Base-by-base conservation (phyloP, 2,329 filamentous ascomycete species). In the Paecilomyces variotii region DNA sequence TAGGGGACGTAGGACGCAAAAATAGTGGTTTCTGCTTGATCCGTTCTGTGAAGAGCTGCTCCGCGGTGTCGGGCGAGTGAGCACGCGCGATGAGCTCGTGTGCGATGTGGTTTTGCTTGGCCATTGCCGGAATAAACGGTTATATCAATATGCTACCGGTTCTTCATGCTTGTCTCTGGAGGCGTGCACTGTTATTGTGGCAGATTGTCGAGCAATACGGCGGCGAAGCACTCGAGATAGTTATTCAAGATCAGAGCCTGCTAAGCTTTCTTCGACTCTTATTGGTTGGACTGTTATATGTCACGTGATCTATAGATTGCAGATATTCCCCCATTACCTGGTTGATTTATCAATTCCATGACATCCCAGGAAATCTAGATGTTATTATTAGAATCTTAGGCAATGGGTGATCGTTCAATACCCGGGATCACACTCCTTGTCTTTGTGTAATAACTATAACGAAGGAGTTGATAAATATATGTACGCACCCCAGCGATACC, bases 11-110 rank as follows among this genome's bases (percentile, higher is more conserved):
- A 5, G 90, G 87, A 50, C 88, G 86, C 2, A 97, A 84, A 67
- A 88, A 85, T 58, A 97, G 85, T 0, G 90, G 87, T 53, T 91
- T 90, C 70, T 90, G 87, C 67, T 90, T 85, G 71, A 96, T 85
- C 74, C 91, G 91, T 63, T 96, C 90, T 62, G 82, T 80, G 79
- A 88, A 93, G 73, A 96, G 89, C 57, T 85, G 82, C 34, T 79
- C 78, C 57, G 87, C 84, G 59, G 83, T 86, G 63, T 88, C 82
- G 27, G 90, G 87, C 1, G 89, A 87, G 75, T 96, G 91, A 9
- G 90, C 91, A 67, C 89, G 87, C 4, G 82, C 76, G 56, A 97
- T 87, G 55, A 97, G 85, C 6, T 80, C 76, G 63, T 85, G 81
- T 0, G 84, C 86, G 9, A 84, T 74, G 63, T 79, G 71, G 53